phyloP scores from a whole-genome alignment of 176 grass and related monocot species.

The Alopecurus myosuroides region DNA sequence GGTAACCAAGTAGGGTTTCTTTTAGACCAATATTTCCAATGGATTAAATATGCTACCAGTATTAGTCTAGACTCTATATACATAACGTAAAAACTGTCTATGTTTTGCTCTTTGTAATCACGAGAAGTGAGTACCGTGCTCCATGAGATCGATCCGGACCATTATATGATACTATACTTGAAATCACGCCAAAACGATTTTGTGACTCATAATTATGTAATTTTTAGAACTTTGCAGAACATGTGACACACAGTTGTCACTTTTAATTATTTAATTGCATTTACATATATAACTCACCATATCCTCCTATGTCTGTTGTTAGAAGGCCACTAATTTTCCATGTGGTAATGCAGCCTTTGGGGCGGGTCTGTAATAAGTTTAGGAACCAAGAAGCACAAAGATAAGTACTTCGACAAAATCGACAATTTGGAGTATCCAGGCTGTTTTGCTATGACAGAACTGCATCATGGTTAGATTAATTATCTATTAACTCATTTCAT shows the following conservation, averaged over 20 bases:
- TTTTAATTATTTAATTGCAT: background rate
- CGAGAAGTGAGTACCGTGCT: background rate
- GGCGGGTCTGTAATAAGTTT: too few relatives aligned
- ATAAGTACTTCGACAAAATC: too few relatives aligned
- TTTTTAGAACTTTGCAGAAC: background rate
- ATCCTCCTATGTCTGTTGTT: background rate
- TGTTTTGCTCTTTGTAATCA: background rate
- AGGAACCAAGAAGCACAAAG: too few relatives aligned
- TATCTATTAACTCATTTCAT: constrained; percentile 2
- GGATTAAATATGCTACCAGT: background rate
- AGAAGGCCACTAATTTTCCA: background rate
- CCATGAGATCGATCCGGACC: background rate
- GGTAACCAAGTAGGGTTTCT: background rate
- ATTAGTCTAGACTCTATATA: background rate
- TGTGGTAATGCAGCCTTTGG: constrained; percentile 70
- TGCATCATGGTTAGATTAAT: constrained; percentile 91
- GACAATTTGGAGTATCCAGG: too few relatives aligned
- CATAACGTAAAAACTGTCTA: background rate
- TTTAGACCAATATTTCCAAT: background rate
- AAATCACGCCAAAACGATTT: background rate
- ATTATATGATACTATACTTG: background rate
- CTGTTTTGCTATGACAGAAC: too few relatives aligned
- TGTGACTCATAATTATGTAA: background rate
- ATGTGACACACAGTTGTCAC: background rate
- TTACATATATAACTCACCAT: background rate